phyloP scores from a whole-genome alignment of 257 asterid genomes.

The Henckelia pumila region DNA sequence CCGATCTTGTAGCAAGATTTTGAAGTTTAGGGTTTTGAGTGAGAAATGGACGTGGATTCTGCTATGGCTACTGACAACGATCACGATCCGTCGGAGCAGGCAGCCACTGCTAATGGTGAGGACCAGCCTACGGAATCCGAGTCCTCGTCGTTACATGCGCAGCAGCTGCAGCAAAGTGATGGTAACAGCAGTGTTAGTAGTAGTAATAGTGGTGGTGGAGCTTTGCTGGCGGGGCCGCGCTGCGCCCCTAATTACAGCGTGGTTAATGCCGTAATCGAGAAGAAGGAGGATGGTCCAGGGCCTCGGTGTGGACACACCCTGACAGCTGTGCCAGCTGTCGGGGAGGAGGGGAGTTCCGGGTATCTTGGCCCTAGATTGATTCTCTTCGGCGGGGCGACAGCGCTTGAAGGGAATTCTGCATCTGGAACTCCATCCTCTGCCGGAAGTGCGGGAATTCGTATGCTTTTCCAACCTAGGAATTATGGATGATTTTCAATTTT shows the following conservation, averaged over 20 bases:
- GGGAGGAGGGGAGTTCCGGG: constrained; percentile 85
- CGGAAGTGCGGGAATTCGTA: constrained; percentile 98
- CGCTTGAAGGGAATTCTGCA: constrained; percentile 93
- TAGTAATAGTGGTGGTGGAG: constrained; percentile 33
- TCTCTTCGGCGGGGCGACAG: constrained; percentile 96
- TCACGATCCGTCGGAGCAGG: constrained; percentile 71
- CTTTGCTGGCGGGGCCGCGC: constrained; percentile 70
- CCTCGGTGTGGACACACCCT: constrained; percentile 98
- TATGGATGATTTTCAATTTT: neutral
- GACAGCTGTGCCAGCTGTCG: constrained; percentile 94
- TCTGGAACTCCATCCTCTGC: constrained; percentile 96
- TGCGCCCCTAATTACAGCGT: constrained; percentile 85
- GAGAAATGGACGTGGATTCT: constrained; percentile 79
- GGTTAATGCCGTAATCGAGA: constrained; percentile 74
- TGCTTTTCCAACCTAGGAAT: constrained; percentile 25
- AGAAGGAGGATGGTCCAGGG: constrained; percentile 98
- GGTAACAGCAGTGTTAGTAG: constrained; percentile 31
- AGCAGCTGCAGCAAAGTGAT: constrained; percentile 25
- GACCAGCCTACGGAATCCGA: constrained; percentile 32
- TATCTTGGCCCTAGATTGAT: constrained; percentile 88
- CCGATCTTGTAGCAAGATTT: constrained; percentile 46
- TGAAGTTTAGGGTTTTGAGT: constrained; percentile 50
- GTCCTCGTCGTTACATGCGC: constrained; percentile 21
- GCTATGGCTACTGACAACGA: constrained; percentile 69
- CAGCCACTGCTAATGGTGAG: constrained; percentile 36